Evolutionary conservation across 257 asterid genomes (phyloP).

Genomic region (Rehmannia glutinosa): DNA sequence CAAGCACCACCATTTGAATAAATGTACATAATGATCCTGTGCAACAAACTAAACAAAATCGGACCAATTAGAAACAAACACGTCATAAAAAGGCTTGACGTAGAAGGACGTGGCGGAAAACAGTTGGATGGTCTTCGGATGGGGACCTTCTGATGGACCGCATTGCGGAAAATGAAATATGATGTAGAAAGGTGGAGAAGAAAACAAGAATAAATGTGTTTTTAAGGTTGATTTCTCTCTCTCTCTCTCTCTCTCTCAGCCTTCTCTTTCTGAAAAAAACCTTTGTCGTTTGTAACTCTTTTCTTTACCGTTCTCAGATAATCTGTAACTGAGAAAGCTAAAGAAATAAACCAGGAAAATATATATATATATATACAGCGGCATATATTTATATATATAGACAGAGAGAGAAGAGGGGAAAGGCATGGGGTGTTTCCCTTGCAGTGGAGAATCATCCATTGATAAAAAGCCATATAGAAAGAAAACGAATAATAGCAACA

Average conservation of each 20-base stretch:
- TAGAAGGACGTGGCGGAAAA: neutral
- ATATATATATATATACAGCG: neutral
- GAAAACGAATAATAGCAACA: neutral
- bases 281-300: neutral
- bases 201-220: constrained; percentile 6
- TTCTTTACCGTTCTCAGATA: constrained; percentile 4
- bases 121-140: neutral
- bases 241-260: neutral
- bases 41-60: neutral
- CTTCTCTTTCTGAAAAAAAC: constrained; percentile 11
- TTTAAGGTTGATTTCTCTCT: neutral
- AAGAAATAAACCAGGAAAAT: neutral
- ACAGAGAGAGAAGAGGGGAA: neutral
- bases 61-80: neutral
- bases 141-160: neutral
- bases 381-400: neutral
- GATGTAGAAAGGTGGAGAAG: constrained; percentile 3
- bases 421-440: constrained; percentile 37
- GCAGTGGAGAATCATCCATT: constrained; percentile 22
- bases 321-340: constrained; percentile 7
- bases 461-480: constrained; percentile 18
- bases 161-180: neutral
- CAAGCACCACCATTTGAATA: neutral
- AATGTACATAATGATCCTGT: neutral
- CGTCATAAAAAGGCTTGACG: neutral